phyloP scores from a whole-genome alignment of 2,329 filamentous ascomycete species.

The Xylariaceae sp. region DNA sequence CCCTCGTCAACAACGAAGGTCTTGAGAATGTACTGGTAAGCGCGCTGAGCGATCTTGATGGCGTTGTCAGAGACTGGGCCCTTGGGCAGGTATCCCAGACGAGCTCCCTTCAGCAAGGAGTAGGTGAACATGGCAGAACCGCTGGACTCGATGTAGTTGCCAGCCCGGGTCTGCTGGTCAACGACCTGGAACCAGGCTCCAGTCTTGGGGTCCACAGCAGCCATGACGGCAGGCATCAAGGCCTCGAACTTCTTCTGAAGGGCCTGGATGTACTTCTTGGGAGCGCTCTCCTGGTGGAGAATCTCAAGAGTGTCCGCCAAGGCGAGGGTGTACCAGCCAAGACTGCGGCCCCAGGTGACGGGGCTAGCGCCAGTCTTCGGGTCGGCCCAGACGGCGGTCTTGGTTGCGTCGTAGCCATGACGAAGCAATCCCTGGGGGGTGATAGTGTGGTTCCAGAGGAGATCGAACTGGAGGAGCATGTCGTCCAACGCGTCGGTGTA shows the following conservation, averaged over 20 bases:
- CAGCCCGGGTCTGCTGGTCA: conserved; percentile 21
- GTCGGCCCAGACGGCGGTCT: conserved; percentile 34
- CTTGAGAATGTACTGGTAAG: conserved; percentile 25
- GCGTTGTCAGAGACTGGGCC: conserved; percentile 5
- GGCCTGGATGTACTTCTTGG: neutral
- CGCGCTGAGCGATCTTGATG: conserved; percentile 13
- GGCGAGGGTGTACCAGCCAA: conserved; percentile 37
- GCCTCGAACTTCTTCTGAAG: conserved; percentile 22
- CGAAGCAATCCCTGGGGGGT: conserved; percentile 30
- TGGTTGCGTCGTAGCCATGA: conserved; percentile 35
- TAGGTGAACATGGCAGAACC: conserved; percentile 35
- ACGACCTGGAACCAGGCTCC: conserved; percentile 39
- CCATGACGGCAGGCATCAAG: conserved; percentile 25
- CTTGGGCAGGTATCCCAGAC: conserved; percentile 32
- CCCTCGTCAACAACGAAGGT: conserved; percentile 27
- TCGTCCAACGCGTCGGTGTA: conserved; percentile 22
- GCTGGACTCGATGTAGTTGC: conserved; percentile 37
- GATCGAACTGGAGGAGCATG: conserved; percentile 29
- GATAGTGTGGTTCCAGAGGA: conserved; percentile 27
- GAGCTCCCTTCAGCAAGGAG: conserved; percentile 34
- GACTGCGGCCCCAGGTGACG: conserved; percentile 35
- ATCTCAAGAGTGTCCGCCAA: conserved; percentile 35
- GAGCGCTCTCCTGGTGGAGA: conserved; percentile 16
- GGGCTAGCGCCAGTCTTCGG: conserved; percentile 33
- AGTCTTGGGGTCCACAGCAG: conserved; percentile 26